A percentile compares a stretch with the other conserved stretches of the same genome.
These are phyloP conservation scores for Graphilbum ipis-grandicollis DNA, from an alignment of 2,329 filamentous ascomycete genomes.

Conservation along the genomic window DNA sequence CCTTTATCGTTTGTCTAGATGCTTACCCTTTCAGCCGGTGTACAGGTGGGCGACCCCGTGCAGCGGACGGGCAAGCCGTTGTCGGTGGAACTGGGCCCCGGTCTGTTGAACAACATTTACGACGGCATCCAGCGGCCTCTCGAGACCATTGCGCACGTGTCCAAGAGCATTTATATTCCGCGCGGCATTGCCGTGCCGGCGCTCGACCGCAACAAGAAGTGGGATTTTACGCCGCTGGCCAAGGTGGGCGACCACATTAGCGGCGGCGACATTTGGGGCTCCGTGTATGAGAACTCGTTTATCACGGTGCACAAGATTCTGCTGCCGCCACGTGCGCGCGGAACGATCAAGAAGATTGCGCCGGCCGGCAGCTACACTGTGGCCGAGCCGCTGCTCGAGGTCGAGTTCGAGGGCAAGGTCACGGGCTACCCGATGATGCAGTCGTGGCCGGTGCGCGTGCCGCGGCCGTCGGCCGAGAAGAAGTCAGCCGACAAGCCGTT, in stretches of 20 bases:
- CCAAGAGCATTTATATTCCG: slow-evolving; percentile 91
- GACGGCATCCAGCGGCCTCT: slow-evolving; percentile 96
- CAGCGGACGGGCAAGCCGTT: slow-evolving; percentile 81
- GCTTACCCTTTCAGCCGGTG: slow-evolving; percentile 49
- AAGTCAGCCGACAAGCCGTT: slow-evolving; percentile 78
- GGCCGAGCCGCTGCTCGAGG: slow-evolving; percentile 79
- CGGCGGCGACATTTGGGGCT: slow-evolving; percentile 90
- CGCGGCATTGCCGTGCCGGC: slow-evolving; percentile 79
- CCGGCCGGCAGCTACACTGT: slow-evolving; percentile 87
- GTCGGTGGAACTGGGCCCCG: slow-evolving; percentile 91
- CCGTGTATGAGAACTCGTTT: slow-evolving; percentile 90
- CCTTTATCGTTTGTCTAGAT: not conserved
- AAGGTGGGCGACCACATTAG: slow-evolving; percentile 97
- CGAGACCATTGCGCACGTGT: slow-evolving; percentile 58
- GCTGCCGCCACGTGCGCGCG: slow-evolving; percentile 73
- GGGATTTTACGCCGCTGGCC: slow-evolving; percentile 81
- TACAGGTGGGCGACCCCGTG: slow-evolving; percentile 91
- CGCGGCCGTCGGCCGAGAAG: slow-evolving; percentile 83
- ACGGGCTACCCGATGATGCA: slow-evolving; percentile 97
- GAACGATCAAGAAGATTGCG: slow-evolving; percentile 82
- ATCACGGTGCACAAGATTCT: slow-evolving; percentile 87
- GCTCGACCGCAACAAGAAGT: slow-evolving; percentile 81
- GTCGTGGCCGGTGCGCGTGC: slow-evolving; percentile 92
- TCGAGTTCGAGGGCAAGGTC: slow-evolving; percentile 95
- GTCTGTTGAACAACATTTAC: slow-evolving; percentile 97